Percentiles rank a stretch among this genome's conserved stretches.
Conservation (phyloP, 2,329 filamentous ascomycete genomes). For the Cercospora sp. region DNA sequence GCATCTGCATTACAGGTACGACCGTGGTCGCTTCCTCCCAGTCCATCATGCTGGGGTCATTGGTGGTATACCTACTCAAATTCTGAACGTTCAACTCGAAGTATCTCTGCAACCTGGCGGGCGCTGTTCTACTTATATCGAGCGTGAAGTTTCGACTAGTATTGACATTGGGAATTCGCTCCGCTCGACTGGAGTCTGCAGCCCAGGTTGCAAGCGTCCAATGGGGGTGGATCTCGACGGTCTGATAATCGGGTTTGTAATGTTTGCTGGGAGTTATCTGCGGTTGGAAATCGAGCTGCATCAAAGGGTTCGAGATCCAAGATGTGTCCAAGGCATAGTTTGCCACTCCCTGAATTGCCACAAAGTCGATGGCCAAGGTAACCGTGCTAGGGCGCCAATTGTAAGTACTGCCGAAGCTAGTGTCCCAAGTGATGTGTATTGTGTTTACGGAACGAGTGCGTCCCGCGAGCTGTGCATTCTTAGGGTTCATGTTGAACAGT, state of each 20-base stretch:
- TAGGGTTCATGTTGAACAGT: background rate
- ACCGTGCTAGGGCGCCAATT: no score
- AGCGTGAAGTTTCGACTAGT: background rate
- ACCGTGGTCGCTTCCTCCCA: background rate
- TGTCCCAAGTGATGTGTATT: background rate
- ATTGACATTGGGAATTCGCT: background rate
- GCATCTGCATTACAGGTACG: constrained; percentile 25
- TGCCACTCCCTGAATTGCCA: background rate
- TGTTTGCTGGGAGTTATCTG: background rate
- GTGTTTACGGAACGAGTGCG: background rate
- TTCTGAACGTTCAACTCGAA: background rate
- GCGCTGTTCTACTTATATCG: background rate
- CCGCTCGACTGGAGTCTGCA: constrained; percentile 3
- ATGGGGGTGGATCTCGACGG: constrained; percentile 1
- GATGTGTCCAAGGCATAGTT: background rate
- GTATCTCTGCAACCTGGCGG: background rate
- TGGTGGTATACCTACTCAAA: no score
- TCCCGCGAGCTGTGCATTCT: background rate
- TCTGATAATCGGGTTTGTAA: background rate
- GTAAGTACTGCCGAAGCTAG: background rate
- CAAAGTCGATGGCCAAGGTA: background rate
- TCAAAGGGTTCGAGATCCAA: background rate
- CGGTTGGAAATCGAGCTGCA: background rate
- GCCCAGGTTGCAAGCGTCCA: constrained; percentile 32
- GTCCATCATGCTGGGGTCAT: background rate